phyloP scores from a whole-genome alignment of 2,329 filamentous ascomycete genomes.

The Xylariaceae sp. region DNA sequence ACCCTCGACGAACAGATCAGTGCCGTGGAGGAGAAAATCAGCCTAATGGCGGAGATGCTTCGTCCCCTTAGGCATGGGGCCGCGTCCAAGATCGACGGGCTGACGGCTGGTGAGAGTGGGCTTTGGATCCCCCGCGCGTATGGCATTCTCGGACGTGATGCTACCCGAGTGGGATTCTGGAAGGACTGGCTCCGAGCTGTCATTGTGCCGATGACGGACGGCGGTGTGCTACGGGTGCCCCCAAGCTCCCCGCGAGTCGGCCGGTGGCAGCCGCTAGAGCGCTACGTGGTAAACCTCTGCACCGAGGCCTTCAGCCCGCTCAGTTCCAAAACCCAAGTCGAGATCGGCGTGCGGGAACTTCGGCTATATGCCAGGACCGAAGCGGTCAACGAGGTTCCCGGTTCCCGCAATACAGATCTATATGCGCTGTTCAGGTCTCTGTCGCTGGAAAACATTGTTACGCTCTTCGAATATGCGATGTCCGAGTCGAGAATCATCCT shows the following conservation, averaged over 20 bases:
- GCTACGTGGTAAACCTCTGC: constrained; percentile 95
- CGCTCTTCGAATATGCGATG: constrained; percentile 88
- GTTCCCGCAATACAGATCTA: constrained; percentile 83
- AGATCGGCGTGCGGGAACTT: constrained; percentile 82
- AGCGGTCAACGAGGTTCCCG: constrained; percentile 85
- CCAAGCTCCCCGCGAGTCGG: constrained; percentile 85
- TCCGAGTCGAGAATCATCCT: constrained; percentile 94
- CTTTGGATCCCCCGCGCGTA: constrained; percentile 94
- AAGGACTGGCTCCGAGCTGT: constrained; percentile 96
- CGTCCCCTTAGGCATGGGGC: constrained; percentile 89
- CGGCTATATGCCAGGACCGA: constrained; percentile 91
- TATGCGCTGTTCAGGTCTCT: constrained; percentile 88
- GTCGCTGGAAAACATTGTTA: constrained; percentile 86
- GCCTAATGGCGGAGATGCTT: constrained; percentile 91
- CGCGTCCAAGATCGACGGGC: constrained; percentile 92
- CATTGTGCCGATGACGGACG: constrained; percentile 92
- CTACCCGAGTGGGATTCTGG: constrained; percentile 83
- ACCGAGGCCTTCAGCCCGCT: constrained; percentile 90
- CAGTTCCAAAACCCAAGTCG: constrained; percentile 91
- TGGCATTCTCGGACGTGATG: constrained; percentile 82
- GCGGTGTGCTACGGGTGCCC: constrained; percentile 74
- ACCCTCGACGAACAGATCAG: constrained; percentile 90
- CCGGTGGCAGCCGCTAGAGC: constrained; percentile 91
- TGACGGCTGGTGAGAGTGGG: constrained; percentile 91
- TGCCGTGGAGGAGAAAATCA: constrained; percentile 93